These are phyloP conservation scores for Pseudogymnoascus sp. DNA, from an alignment of 2,329 filamentous ascomycete genomes.

Conservation along the genomic window DNA sequence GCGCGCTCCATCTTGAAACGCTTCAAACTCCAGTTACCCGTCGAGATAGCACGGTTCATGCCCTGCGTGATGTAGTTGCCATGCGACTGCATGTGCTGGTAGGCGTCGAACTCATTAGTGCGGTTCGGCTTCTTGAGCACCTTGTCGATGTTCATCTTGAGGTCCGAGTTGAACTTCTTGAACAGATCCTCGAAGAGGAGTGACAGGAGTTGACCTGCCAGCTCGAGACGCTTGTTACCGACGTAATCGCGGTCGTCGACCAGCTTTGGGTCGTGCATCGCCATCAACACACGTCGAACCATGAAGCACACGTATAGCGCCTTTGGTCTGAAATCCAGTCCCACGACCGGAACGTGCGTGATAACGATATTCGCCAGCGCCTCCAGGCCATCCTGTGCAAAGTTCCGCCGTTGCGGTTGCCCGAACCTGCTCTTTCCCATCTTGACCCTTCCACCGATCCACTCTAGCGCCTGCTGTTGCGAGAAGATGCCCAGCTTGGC, in stretches of 20 bases:
- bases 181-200: slow-evolving; percentile 95
- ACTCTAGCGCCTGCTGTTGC: slow-evolving; percentile 91
- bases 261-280: slow-evolving; percentile 75
- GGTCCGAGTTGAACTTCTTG: slow-evolving; percentile 83
- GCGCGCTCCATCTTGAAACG: slow-evolving; percentile 98
- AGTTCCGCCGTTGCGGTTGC: slow-evolving; percentile 56
- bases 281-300: slow-evolving; percentile 93
- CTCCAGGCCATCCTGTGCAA: slow-evolving; percentile 85
- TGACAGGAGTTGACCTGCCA: slow-evolving; percentile 89
- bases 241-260: slow-evolving; percentile 97
- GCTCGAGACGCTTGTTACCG: slow-evolving; percentile 89
- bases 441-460: slow-evolving; percentile 78
- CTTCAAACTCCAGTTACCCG: slow-evolving; percentile 95
- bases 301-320: slow-evolving; percentile 94
- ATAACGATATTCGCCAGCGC: slow-evolving; percentile 88
- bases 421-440: slow-evolving; percentile 58
- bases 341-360: slow-evolving; percentile 84
- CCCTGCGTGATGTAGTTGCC: slow-evolving; percentile 83
- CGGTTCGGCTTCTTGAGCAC: slow-evolving; percentile 88
- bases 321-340: slow-evolving; percentile 93
- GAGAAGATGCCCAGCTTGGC: slow-evolving; percentile 78
- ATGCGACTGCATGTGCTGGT: slow-evolving; percentile 73
- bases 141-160: slow-evolving; percentile 93
- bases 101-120: slow-evolving; percentile 79
- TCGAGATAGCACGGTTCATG: slow-evolving; percentile 92